Base-by-base conservation (phyloP, 2,329 filamentous ascomycete species). In the Phialocephala subalpina region DNA sequence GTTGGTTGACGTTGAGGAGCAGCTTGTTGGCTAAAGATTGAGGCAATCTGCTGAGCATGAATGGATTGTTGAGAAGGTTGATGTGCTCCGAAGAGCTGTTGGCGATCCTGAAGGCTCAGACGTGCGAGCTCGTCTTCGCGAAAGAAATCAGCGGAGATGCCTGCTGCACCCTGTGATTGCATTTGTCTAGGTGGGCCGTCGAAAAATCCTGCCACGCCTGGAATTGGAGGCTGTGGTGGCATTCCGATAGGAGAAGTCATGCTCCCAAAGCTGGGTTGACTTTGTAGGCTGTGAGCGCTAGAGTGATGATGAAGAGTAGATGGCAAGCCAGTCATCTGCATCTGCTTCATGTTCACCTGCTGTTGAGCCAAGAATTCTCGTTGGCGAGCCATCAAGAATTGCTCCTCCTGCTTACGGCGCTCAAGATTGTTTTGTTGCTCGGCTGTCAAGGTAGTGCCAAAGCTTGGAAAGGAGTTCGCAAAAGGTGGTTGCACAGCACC, bases 381-480 rank as follows among this genome's bases (percentile, higher is more conserved):
- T 78, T 99, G 96, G 49, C 96, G 91, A 55, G 97, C 96, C 88
- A 98, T 97, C 40, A 97, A 84, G 77, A 96, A 97, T 77, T 99
- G 96, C 76, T 99, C 97, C 79, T 99, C 96, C 78, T 99, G 96
- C 82, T 99, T 99, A 60, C 96, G 87, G 62, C 96, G 88, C 81
- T 99, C 96, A 1, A 99, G 83, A 45, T 97, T 97, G 80, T 99
- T 99, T 77, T 99, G 96, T 79, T 99, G 96, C 75, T 98, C 95
- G 0, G 96, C 96, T 9, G 97, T 99, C 72, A 99, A 83, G 0
- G 97, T 99, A 8, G 96, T 94, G 6, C 96, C 96, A 77, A 98
- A 99, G 76, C 93, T 97, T 0, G 96, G 97, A 78, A 99, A 98
- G 60, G 94, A 94, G 62, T 90, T 93, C 7, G 95, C 93, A 73